Evolutionary conservation across 2,329 filamentous ascomycete species (phyloP).

Genomic region (Magnaporthiopsis poae): DNA sequence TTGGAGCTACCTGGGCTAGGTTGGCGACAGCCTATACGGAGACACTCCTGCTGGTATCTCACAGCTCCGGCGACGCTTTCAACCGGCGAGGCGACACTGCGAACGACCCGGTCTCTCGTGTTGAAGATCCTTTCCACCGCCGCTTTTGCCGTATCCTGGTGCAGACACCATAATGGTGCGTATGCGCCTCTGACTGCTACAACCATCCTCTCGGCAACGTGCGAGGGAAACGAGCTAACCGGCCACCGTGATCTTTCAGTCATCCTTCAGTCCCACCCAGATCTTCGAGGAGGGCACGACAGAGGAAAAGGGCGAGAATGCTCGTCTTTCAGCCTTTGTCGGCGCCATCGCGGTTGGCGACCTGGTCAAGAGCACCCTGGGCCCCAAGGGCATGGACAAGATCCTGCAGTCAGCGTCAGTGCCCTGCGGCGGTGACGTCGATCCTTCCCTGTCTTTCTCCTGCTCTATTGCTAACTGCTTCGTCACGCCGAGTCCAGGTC

Average conservation of each 20-base stretch:
- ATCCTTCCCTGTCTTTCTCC: conserved; percentile 10
- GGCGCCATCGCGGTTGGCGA: conserved; percentile 97
- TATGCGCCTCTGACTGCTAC: background rate
- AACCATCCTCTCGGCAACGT: no score
- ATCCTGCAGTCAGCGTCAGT: conserved; percentile 80
- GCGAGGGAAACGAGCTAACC: background rate
- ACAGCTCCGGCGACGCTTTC: background rate
- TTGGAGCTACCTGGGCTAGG: background rate
- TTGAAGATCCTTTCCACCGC: background rate
- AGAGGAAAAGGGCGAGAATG: conserved; percentile 98
- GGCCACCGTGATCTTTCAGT: conserved; percentile 19
- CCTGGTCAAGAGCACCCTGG: conserved; percentile 91
- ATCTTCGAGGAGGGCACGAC: conserved; percentile 96
- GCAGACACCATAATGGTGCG: conserved; percentile 1
- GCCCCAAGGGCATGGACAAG: conserved; percentile 98
- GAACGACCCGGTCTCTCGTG: background rate
- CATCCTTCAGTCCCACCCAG: conserved; percentile 78
- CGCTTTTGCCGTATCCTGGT: background rate
- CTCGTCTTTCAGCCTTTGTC: conserved; percentile 93
- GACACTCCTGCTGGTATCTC: background rate
- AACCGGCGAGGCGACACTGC: background rate
- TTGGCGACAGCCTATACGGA: background rate
- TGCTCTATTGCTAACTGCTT: conserved; percentile 9
- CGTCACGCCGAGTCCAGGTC: conserved; percentile 46
- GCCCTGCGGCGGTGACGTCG: background rate